These are phyloP conservation scores for Termitomyces sp. DNA, from an alignment of 768 basidiomycete species.

Conservation along the genomic window DNA sequence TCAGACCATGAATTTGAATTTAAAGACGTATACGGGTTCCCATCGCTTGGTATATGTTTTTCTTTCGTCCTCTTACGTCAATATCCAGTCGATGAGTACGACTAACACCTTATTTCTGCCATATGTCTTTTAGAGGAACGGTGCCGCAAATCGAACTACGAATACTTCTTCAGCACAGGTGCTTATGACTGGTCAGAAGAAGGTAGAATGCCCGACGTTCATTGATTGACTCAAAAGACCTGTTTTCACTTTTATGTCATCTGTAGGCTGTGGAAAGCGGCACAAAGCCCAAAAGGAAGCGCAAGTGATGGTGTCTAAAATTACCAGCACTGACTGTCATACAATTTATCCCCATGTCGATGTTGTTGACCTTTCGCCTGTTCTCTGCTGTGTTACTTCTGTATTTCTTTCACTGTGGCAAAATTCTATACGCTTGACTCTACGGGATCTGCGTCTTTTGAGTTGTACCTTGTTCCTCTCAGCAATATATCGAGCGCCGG, in stretches of 20 bases:
- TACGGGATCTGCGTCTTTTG: background rate
- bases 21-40: background rate
- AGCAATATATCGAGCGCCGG: conserved; percentile 8
- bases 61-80: background rate
- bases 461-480: background rate
- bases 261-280: background rate
- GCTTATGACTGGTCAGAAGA: background rate
- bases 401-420: background rate
- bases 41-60: conserved; percentile 10
- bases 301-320: background rate
- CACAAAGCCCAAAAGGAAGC: conserved; percentile 4
- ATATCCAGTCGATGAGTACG: background rate
- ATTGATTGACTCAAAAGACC: background rate
- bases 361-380: background rate
- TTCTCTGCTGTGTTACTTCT: background rate
- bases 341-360: background rate
- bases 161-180: background rate
- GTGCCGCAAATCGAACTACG: background rate
- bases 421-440: background rate
- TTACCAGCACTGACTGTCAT: background rate
- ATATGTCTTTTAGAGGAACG: background rate
- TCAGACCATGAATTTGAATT: background rate
- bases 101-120: background rate
- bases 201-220: background rate
- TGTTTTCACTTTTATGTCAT: background rate